Percentiles rank a stretch among this genome's conserved stretches.
Evolutionary conservation across 1,139 yeast species (phyloP).

Genomic region (Suhomyces kunorum): DNA sequence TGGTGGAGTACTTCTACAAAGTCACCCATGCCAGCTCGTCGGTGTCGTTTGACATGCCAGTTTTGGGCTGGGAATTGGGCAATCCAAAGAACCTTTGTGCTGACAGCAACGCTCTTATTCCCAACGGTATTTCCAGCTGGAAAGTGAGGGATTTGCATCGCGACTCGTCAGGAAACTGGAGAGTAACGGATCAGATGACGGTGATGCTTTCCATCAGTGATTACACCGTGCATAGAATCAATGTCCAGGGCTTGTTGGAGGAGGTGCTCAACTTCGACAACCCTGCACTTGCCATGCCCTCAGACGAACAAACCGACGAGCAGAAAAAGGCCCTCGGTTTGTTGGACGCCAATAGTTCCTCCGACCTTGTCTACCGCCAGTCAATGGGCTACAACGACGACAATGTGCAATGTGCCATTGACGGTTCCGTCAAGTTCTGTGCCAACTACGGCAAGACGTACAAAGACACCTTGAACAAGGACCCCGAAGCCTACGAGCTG

Average conservation of each 20-base stretch:
- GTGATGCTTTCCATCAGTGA: conserved; percentile 40
- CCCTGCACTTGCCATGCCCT: conserved; percentile 2
- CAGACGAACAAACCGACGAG: background rate
- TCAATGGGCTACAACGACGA: conserved; percentile 30
- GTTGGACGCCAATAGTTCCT: background rate
- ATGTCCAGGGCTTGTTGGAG: conserved; percentile 33
- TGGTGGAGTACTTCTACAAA: conserved; percentile 17
- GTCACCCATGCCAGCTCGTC: conserved; percentile 34
- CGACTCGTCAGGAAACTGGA: conserved; percentile 17
- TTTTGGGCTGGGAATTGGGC: conserved; percentile 23
- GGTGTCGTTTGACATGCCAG: conserved; percentile 31
- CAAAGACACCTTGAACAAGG: background rate
- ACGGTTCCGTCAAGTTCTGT: conserved; percentile 30
- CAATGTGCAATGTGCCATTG: conserved; percentile 35
- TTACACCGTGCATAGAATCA: conserved; percentile 34
- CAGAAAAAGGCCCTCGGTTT: conserved; percentile 4
- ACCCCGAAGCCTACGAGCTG: conserved; percentile 3
- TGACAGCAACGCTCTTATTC: conserved; percentile 25
- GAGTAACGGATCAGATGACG: conserved; percentile 31
- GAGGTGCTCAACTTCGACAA: conserved; percentile 19
- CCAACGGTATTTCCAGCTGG: conserved; percentile 32
- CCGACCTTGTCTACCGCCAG: background rate
- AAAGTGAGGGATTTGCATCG: conserved; percentile 16
- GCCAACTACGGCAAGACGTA: conserved; percentile 20
- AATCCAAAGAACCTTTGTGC: conserved; percentile 20